Percentiles rank a stretch among this genome's conserved stretches.
Evolutionary conservation across 495 filamentous ascomycete genomes (phyloP).

Genomic region (Penicillium antarcticum): DNA sequence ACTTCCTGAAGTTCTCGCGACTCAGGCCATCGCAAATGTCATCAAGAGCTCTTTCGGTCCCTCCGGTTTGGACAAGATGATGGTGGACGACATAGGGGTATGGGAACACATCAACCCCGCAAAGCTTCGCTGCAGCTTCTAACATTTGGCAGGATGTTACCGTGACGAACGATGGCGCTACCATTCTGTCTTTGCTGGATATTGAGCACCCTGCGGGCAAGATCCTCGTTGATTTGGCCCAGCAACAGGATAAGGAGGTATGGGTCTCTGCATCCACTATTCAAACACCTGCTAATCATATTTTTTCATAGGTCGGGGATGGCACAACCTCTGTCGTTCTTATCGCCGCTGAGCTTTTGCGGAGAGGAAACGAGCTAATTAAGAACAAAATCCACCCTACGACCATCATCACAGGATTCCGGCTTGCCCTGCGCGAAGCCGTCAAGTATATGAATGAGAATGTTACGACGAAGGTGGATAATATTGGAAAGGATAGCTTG

Average conservation of each 20-base stretch:
- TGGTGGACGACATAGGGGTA: slow-evolving; percentile 99
- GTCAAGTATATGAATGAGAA: slow-evolving; percentile 99
- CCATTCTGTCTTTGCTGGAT: slow-evolving; percentile 89
- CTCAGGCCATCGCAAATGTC: slow-evolving; percentile 96
- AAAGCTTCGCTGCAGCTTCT: slow-evolving; percentile 21
- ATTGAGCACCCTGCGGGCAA: slow-evolving; percentile 98
- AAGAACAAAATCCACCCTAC: slow-evolving; percentile 99
- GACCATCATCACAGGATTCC: slow-evolving; percentile 98
- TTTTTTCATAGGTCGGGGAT: slow-evolving; percentile 69
- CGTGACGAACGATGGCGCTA: slow-evolving; percentile 98
- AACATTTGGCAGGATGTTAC: slow-evolving; percentile 76
- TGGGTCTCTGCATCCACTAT: background rate
- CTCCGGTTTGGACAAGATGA: slow-evolving; percentile 98
- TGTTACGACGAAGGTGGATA: slow-evolving; percentile 90
- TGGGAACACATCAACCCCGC: slow-evolving; percentile 34
- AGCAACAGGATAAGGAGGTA: slow-evolving; percentile 97
- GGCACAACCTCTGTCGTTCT: slow-evolving; percentile 97
- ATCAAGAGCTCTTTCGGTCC: slow-evolving; percentile 98
- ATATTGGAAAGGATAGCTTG: slow-evolving; percentile 81
- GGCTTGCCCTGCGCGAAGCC: slow-evolving; percentile 90
- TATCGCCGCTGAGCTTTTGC: slow-evolving; percentile 92
- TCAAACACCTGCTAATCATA: background rate
- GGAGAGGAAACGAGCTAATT: slow-evolving; percentile 95
- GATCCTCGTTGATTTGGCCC: slow-evolving; percentile 95
- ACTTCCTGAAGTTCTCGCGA: slow-evolving; percentile 70